Percentiles rank a stretch among this genome's conserved stretches.
phyloP scores from a whole-genome alignment of 371 early-diverging fungal genomes.

The Mortierella sp. region DNA sequence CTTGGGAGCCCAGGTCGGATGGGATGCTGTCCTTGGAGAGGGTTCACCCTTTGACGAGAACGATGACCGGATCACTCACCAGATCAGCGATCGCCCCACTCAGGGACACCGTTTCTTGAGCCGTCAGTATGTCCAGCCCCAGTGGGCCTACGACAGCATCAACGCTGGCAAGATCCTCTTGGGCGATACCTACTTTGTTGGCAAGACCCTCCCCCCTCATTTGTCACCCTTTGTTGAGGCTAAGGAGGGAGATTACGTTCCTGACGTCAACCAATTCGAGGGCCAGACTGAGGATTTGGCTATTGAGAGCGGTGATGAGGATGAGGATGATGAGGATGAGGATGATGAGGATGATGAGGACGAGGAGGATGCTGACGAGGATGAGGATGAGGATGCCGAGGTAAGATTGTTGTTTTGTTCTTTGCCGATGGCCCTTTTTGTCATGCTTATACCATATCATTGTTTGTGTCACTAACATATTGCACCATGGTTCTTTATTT shows the following conservation, averaged over 20 bases:
- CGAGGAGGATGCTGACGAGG: constrained; percentile 59
- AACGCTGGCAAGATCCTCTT: constrained; percentile 86
- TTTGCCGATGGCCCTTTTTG: not conserved
- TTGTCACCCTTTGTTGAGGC: constrained; percentile 94
- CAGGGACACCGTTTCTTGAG: constrained; percentile 73
- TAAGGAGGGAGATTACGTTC: constrained; percentile 90
- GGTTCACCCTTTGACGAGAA: constrained; percentile 86
- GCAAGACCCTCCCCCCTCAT: constrained; percentile 91
- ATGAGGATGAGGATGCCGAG: constrained; percentile 59
- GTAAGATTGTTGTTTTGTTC: constrained; percentile 22
- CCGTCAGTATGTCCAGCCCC: constrained; percentile 97
- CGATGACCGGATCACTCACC: constrained; percentile 89
- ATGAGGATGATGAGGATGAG: constrained; percentile 48
- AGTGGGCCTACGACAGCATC: constrained; percentile 96
- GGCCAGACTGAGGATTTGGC: constrained; percentile 63
- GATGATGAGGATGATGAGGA: constrained; percentile 58
- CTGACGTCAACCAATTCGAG: constrained; percentile 65
- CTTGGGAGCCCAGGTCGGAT: constrained; percentile 93
- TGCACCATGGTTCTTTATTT: not conserved
- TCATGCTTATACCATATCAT: not conserved
- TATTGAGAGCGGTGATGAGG: constrained; percentile 58
- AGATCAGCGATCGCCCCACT: constrained; percentile 90
- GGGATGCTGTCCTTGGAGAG: constrained; percentile 85
- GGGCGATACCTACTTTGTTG: constrained; percentile 83
- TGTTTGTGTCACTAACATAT: not conserved